These are phyloP conservation scores for Elsinoe ampelina DNA, from an alignment of 2,329 filamentous ascomycete species.

Conservation along the genomic window DNA sequence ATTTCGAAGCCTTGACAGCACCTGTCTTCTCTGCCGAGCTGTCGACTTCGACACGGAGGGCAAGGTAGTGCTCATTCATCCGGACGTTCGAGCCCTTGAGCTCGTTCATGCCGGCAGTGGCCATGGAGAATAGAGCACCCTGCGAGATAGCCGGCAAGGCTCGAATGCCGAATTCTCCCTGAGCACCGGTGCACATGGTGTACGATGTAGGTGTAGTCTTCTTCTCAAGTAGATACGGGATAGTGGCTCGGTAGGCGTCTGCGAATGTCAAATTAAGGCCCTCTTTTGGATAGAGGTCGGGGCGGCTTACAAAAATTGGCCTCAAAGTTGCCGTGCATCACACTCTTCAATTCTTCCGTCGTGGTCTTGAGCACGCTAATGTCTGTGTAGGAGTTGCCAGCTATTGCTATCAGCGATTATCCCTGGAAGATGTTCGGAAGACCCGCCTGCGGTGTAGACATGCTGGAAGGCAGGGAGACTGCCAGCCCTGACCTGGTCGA, in stretches of 20 bases:
- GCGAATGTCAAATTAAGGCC: background rate
- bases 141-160: constrained; percentile 18
- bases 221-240: background rate
- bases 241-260: background rate
- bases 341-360: constrained; percentile 19
- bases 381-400: constrained; percentile 22
- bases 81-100: constrained; percentile 28
- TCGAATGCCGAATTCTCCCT: background rate
- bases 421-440: background rate
- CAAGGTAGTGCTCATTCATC: constrained; percentile 34
- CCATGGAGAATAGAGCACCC: constrained; percentile 31
- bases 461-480: constrained; percentile 32
- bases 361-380: constrained; percentile 21
- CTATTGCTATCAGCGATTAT: constrained; percentile 13
- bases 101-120: constrained; percentile 25
- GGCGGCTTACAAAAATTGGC: constrained; percentile 23
- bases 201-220: background rate
- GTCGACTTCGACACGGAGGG: background rate
- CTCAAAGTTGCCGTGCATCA: constrained; percentile 22
- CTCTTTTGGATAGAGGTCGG: constrained; percentile 17
- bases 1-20: background rate
- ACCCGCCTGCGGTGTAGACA: constrained; percentile 23
- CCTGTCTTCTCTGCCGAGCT: background rate
- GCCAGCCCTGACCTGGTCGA: constrained; percentile 23
- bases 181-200: background rate